Conservation (phyloP, 306 rosid genomes). For the Castanea mollissima region DNA sequence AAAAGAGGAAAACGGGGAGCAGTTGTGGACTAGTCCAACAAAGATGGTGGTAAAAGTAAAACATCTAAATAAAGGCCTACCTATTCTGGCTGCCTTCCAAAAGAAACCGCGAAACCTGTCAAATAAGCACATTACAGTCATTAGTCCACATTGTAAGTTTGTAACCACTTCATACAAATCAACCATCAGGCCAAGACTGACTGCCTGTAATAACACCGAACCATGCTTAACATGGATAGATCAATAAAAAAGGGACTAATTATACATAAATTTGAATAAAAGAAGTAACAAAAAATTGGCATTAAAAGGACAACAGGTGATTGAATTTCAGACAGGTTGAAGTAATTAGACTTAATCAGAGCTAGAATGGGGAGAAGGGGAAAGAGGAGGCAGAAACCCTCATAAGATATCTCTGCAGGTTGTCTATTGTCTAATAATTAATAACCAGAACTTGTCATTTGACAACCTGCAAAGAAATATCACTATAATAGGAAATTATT, state of each 20-base stretch:
- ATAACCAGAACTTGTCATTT: background rate
- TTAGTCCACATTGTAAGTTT: background rate
- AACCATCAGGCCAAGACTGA: background rate
- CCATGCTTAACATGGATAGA: background rate
- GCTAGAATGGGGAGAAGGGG: background rate
- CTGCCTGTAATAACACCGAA: background rate
- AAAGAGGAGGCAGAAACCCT: background rate
- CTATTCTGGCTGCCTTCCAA: conserved; percentile 77
- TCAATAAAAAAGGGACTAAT: background rate
- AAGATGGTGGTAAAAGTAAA: conserved; percentile 8
- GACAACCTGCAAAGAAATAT: background rate
- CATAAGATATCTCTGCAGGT: background rate
- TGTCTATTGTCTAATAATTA: background rate
- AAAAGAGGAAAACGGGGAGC: background rate
- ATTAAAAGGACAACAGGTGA: background rate
- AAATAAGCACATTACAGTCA: conserved; percentile 8
- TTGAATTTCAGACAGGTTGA: background rate
- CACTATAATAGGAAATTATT: background rate
- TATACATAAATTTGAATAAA: background rate
- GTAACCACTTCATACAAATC: background rate
- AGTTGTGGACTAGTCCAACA: background rate
- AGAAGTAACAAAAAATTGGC: background rate
- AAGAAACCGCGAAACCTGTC: conserved; percentile 72
- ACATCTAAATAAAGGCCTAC: conserved; percentile 29
- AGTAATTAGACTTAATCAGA: background rate